A percentile compares a stretch with the other conserved stretches of the same genome.
phyloP scores from a whole-genome alignment of 2,329 filamentous ascomycete genomes.

The Calonectria multiphialidica region DNA sequence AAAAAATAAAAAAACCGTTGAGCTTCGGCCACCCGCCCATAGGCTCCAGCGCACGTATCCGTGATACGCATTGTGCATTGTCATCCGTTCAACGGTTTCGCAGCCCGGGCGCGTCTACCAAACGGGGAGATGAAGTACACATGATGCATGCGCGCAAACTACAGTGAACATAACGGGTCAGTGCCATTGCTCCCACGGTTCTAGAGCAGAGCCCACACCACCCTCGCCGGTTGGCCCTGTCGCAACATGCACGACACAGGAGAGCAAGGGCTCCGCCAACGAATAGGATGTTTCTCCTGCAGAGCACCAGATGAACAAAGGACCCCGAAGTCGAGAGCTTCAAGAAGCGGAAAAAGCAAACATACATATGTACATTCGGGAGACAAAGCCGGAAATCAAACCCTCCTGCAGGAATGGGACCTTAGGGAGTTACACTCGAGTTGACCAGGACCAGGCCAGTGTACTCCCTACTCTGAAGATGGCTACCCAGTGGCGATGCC shows the following conservation, averaged over 20 bases:
- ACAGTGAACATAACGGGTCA: not conserved
- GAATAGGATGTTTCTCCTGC: slow-evolving; percentile 36
- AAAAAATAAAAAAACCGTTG: not conserved
- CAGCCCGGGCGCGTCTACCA: not conserved
- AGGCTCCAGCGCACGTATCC: not conserved
- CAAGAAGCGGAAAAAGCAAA: slow-evolving; percentile 12
- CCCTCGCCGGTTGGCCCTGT: slow-evolving; percentile 33
- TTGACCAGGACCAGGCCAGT: not conserved
- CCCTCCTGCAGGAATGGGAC: slow-evolving; percentile 16
- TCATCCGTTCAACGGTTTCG: slow-evolving; percentile 18
- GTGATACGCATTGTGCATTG: not conserved
- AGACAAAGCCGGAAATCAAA: slow-evolving; percentile 1
- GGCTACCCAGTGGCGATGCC: not conserved
- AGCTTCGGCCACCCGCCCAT: not conserved
- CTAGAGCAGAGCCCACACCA: slow-evolving; percentile 16
- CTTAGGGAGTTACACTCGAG: not conserved
- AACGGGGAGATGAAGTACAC: not conserved
- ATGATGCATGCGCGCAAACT: not conserved
- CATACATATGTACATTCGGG: not conserved
- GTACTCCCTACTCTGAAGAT: not conserved
- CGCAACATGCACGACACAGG: slow-evolving; percentile 42
- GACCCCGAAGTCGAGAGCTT: slow-evolving; percentile 13
- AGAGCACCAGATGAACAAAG: slow-evolving; percentile 33
- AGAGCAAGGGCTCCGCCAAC: slow-evolving; percentile 32
- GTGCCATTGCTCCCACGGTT: not conserved